phyloP scores from a whole-genome alignment of 306 rosid species.

The Rosa persica region DNA sequence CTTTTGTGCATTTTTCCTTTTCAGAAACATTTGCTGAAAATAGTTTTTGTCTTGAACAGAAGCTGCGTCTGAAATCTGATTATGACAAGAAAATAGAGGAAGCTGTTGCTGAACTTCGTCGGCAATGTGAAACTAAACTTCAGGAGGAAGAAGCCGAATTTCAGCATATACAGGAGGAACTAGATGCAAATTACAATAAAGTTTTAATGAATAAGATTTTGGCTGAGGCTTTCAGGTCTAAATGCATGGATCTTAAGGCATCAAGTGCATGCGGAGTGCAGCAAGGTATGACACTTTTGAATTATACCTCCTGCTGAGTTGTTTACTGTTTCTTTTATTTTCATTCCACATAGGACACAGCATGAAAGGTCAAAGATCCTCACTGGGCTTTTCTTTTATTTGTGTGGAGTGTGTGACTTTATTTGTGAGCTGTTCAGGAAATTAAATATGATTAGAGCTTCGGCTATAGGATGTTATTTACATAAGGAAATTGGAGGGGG shows the following conservation, averaged over 20 bases:
- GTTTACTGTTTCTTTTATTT: not conserved
- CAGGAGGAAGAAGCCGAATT: conserved; percentile 48
- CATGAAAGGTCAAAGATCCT: not conserved
- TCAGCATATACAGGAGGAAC: conserved; percentile 36
- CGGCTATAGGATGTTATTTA: not conserved
- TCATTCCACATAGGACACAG: not conserved
- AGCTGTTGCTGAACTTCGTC: conserved; percentile 39
- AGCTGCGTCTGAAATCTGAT: conserved; percentile 46
- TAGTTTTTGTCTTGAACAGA: conserved; percentile 51
- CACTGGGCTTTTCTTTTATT: not conserved
- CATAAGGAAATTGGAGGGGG: not conserved
- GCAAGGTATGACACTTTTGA: conserved; percentile 51
- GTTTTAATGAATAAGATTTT: conserved; percentile 50
- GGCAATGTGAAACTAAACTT: conserved; percentile 49
- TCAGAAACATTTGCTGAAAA: conserved; percentile 14
- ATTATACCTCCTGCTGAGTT: not conserved
- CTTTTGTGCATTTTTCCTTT: conserved; percentile 11
- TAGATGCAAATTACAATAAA: conserved; percentile 37
- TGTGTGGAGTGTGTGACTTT: not conserved
- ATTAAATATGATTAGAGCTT: not conserved
- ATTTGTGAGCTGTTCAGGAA: not conserved
- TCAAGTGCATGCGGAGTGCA: conserved; percentile 37
- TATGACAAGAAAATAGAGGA: conserved; percentile 63
- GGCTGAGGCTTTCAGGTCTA: conserved; percentile 64
- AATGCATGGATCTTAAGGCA: conserved; percentile 46